These are phyloP conservation scores for Flaveria ramosissima DNA, from an alignment of 129 eudicot genomes.

Conservation along the genomic window DNA sequence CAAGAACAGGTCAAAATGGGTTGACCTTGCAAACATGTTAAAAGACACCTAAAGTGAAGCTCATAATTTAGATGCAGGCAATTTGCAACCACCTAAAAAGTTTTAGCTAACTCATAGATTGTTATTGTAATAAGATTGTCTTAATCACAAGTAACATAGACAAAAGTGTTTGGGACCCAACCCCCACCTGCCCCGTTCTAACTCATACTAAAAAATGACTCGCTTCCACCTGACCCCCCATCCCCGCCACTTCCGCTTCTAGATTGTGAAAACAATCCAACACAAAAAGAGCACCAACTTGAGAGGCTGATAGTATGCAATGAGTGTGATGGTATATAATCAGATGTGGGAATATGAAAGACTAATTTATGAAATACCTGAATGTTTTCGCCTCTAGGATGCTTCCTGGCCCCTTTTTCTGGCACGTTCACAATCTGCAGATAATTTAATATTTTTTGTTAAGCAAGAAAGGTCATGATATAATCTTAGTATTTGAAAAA, in stretches of 20 bases:
- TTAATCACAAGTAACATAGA: not conserved
- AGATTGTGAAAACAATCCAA: not conserved
- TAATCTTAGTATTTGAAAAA: not conserved
- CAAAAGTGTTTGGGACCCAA: not conserved
- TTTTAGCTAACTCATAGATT: not conserved
- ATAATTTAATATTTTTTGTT: constrained; percentile 7
- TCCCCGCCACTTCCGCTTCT: not conserved
- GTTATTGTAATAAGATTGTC: not conserved
- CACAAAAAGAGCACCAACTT: not conserved
- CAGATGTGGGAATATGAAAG: constrained; percentile 17
- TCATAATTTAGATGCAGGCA: not conserved
- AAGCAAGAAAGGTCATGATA: not conserved
- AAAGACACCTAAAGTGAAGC: not conserved
- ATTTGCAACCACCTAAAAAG: not conserved
- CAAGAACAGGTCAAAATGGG: not conserved
- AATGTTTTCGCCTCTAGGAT: constrained; percentile 84
- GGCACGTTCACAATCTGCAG: constrained; percentile 89
- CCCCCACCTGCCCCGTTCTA: not conserved
- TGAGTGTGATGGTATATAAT: not conserved
- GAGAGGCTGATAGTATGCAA: too few relatives aligned
- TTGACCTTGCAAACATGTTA: not conserved
- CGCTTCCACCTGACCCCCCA: not conserved
- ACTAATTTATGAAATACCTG: constrained; percentile 51
- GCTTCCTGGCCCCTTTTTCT: constrained; percentile 89
- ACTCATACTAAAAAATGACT: too few relatives aligned